Conservation (phyloP, 2,329 filamentous ascomycete genomes). For the Chalaropsis thielavioides region DNA sequence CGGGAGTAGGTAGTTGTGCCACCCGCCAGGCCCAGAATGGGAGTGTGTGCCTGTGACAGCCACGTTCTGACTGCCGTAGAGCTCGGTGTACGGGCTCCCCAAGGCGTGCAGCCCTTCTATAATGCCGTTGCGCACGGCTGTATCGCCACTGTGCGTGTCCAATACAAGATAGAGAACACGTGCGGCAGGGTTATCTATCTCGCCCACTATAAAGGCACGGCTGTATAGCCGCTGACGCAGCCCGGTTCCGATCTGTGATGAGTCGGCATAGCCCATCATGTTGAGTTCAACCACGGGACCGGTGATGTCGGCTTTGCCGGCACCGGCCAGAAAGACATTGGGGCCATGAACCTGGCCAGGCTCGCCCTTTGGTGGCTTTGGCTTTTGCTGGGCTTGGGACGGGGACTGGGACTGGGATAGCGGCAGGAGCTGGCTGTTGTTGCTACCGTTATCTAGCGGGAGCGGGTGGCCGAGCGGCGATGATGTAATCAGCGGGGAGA, state of each 20-base stretch:
- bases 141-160: conserved; percentile 78
- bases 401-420: not conserved
- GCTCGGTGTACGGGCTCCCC: conserved; percentile 52
- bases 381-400: not conserved
- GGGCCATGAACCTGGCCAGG: not conserved
- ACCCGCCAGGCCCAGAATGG: conserved; percentile 80
- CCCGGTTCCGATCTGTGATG: conserved; percentile 68
- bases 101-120: conserved; percentile 55
- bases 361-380: not conserved
- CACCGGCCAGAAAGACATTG: conserved; percentile 35
- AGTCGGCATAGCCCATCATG: conserved; percentile 81
- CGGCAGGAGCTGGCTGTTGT: not conserved
- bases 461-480: not conserved
- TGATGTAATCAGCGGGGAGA: not conserved
- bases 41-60: conserved; percentile 88
- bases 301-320: conserved; percentile 45
- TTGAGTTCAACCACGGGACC: conserved; percentile 79
- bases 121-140: conserved; percentile 76
- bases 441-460: not conserved
- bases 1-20: conserved; percentile 86
- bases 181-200: conserved; percentile 48
- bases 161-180: conserved; percentile 78
- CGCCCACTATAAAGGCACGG: conserved; percentile 74
- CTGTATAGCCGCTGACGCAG: conserved; percentile 79
- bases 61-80: conserved; percentile 68